Evolutionary conservation across 768 basidiomycete genomes (phyloP).

Genomic region (Termitomyces eurrhizus): DNA sequence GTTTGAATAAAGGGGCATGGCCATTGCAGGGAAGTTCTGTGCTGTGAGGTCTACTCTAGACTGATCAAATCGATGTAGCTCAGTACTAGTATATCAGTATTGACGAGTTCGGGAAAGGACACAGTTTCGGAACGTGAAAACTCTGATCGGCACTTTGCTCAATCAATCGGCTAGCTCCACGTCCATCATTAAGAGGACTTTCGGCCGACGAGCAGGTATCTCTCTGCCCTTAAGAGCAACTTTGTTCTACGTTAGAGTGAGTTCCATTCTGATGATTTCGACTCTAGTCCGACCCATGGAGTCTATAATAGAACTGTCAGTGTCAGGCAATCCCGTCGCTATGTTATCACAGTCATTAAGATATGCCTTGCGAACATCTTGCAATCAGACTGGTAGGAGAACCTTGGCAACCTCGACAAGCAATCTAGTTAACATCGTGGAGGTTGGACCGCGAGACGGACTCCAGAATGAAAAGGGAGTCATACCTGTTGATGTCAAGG

Average conservation of each 20-base stretch:
- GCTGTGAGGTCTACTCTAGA: no score
- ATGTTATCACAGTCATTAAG: slow-evolving; percentile 12
- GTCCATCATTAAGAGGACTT: not conserved
- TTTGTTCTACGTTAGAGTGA: slow-evolving; percentile 1
- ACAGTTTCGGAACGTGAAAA: not conserved
- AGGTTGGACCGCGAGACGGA: slow-evolving; percentile 89
- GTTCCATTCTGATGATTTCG: slow-evolving; percentile 8
- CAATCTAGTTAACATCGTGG: slow-evolving; percentile 66
- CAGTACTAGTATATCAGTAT: no score
- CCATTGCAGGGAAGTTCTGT: no score
- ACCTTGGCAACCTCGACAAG: slow-evolving; percentile 19
- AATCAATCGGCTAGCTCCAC: not conserved
- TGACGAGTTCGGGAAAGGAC: no score
- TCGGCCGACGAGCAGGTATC: not conserved
- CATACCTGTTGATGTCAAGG: slow-evolving; percentile 70
- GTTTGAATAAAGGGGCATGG: no score
- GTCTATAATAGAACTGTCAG: slow-evolving; percentile 5
- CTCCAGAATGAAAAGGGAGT: slow-evolving; percentile 83
- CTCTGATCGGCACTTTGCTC: no score
- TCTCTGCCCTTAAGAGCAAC: not conserved
- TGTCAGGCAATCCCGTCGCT: not conserved
- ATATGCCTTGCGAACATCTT: slow-evolving; percentile 8
- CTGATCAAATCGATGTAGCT: no score
- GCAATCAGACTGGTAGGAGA: slow-evolving; percentile 25
- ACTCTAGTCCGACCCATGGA: slow-evolving; percentile 11